Evolutionary conservation across 805 yeast species (phyloP).

Genomic region (Naumovozyma baii): DNA sequence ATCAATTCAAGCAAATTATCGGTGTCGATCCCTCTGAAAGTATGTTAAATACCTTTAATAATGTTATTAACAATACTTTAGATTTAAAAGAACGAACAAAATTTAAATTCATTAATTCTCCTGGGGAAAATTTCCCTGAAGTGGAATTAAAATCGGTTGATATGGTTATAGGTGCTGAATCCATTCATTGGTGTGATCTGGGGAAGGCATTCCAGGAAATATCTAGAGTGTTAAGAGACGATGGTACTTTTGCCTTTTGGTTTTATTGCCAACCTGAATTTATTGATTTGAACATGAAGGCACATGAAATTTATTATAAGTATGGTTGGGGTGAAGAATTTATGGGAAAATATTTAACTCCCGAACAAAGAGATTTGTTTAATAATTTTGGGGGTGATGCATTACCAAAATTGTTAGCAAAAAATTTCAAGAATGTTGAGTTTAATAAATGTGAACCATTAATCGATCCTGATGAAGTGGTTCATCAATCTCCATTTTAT

Average conservation of each 20-base stretch:
- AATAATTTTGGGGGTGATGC: slow-evolving; percentile 8
- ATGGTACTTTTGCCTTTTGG: slow-evolving; percentile 64
- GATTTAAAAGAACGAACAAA: not conserved
- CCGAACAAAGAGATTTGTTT: slow-evolving; percentile 49
- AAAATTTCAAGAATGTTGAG: slow-evolving; percentile 34
- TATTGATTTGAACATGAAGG: slow-evolving; percentile 38
- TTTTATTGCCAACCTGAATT: slow-evolving; percentile 63
- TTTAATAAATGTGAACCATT: slow-evolving; percentile 29
- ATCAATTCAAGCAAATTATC: slow-evolving; percentile 36
- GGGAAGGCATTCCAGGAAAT: slow-evolving; percentile 41
- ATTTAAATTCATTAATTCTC: slow-evolving; percentile 1
- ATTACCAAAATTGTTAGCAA: slow-evolving; percentile 18
- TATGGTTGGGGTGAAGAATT: slow-evolving; percentile 41
- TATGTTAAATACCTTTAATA: slow-evolving; percentile 40
- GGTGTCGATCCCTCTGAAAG: slow-evolving; percentile 50
- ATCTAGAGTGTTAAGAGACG: slow-evolving; percentile 39
- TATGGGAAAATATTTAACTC: slow-evolving; percentile 63
- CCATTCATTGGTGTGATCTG: slow-evolving; percentile 67
- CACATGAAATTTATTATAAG: slow-evolving; percentile 46
- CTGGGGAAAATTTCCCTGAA: slow-evolving; percentile 5
- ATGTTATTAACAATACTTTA: slow-evolving; percentile 3
- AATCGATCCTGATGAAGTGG: slow-evolving; percentile 5
- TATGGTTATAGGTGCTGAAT: slow-evolving; percentile 57
- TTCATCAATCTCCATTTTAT: slow-evolving; percentile 22
- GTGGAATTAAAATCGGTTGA: slow-evolving; percentile 35